Evolutionary conservation across 768 basidiomycete species (phyloP), one percentile per base, ranked within the genome.

Genomic region (Punctularia strigosozonata): DNA sequence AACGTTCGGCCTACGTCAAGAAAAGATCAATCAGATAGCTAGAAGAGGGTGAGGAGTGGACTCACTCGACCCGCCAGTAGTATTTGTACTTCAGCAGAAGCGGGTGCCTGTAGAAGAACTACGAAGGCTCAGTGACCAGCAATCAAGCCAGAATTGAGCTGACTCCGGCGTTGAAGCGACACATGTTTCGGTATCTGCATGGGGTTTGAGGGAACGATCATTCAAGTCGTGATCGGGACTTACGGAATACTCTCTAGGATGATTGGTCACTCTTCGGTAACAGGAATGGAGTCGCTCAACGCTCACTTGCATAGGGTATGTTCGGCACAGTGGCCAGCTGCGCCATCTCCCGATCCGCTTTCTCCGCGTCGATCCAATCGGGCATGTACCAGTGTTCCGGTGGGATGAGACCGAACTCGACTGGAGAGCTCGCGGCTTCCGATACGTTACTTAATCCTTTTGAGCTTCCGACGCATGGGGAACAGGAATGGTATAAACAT

Each of bases 41-140:
- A n/a, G 35, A 15, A 49, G 34, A 26, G 43, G 52, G 38, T 26
- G 28, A 15, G 14, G n/a, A 15, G 4, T 28, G 19, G 6, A 60
- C 80, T 55, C 50, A 85, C 80, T 90, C 87, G 21, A 91, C 75
- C 46, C 88, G 78, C 88, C 87, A 91, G 58, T 92, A 91, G 58
- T 87, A 92, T 31, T 76, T 73, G 56, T 80, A 90, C 22, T 73
- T 64, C 45, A 78, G 68, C 34, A 92, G 60, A 6, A 92, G 60
- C 41, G 79, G 73, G 45, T 92, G 89, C 31, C 71, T 66, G 63
- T 75, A 92, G 63, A 94, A 92, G 64, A 82, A 86, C 77, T 87
- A 43, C 25, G 40, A 39, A 18, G 10, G 45, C 18, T 28, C 6
- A 20, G 18, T 17, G 8, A 19, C n/a, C 12, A 28, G 13, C 6